Evolutionary conservation across 208 protist species (phyloP), one percentile per base, ranked within the genome.

Genomic region (Vickermania spadyakhi): DNA sequence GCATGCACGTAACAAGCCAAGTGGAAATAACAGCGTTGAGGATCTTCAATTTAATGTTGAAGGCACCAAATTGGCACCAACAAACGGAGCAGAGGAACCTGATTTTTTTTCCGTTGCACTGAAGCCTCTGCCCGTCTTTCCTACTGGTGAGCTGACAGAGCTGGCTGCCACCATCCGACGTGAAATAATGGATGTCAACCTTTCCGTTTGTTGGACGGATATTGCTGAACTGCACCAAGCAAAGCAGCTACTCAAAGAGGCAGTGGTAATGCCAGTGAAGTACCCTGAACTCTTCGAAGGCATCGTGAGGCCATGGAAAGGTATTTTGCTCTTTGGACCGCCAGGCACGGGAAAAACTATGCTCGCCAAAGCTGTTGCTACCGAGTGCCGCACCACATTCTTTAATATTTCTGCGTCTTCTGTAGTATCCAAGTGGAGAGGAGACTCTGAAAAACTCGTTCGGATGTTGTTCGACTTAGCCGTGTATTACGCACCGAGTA

Each of bases 321-420:
- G 96, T 4, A 94, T 98, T 55, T 77, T 99, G 0, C 81, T 99
- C 57, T 97, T 97, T 68, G 96, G 96, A 1, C 97, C 97, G 1
- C 97, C 97, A 1, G 98, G 98, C 11, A 99, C 97, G 0, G 98
- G 97, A 29, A 99, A 99, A 75, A 99, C 98, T 23, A 83, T 99
- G 66, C 81, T 99, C 25, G 96, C 97, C 23, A 98, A 98, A 68
- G 96, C 95, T 4, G 92, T 98, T 23, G 96, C 96, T 2, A 96
- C 91, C 25, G 90, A 99, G 90, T 98, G 93, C 72, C 68, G 84
- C 21, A 99, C 97, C 0, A 99, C 97, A 29, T 99, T 99, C 75
- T 99, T 99, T 79, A 99, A 98, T 78, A 96, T 99, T 11, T 93
- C 95, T 18, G 86, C 96, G 2, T 93, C 94, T 3, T 94, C 97